phyloP scores from a whole-genome alignment of 2,329 filamentous ascomycete genomes.

The Ophiognomonia clavigignenti-juglandacearum region DNA sequence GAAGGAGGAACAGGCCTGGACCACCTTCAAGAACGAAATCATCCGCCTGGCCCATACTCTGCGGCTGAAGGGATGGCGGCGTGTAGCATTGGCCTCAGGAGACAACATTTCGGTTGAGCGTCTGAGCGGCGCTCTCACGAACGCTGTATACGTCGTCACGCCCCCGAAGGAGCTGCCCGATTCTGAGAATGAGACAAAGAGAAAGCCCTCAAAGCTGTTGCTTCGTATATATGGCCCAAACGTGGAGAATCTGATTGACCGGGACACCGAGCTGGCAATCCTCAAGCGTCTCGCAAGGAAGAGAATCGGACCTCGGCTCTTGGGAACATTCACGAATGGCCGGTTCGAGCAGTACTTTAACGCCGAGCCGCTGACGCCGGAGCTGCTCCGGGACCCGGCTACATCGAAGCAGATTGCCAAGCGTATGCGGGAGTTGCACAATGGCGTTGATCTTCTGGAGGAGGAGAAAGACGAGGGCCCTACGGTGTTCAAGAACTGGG shows the following conservation, averaged over 20 bases:
- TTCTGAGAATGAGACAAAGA: conserved; percentile 28
- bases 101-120: conserved; percentile 66
- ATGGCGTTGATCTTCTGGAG: conserved; percentile 81
- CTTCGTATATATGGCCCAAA: conserved; percentile 92
- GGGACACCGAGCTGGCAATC: conserved; percentile 83
- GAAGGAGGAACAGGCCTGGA: conserved; percentile 74
- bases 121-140: conserved; percentile 88
- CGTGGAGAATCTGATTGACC: conserved; percentile 91
- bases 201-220: conserved; percentile 63
- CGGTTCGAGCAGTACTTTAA: conserved; percentile 95
- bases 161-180: conserved; percentile 62
- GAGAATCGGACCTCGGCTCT: conserved; percentile 83
- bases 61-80: conserved; percentile 85
- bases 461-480: conserved; percentile 75
- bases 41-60: conserved; percentile 85
- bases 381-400: conserved; percentile 72
- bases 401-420: conserved; percentile 93
- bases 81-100: conserved; percentile 68
- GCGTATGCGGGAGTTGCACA: conserved; percentile 92
- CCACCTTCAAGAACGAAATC: conserved; percentile 87
- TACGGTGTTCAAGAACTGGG: conserved; percentile 88
- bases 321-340: conserved; percentile 91
- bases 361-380: conserved; percentile 71
- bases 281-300: conserved; percentile 81
- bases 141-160: conserved; percentile 91